Percentiles rank a stretch among this genome's conserved stretches.
These are phyloP conservation scores for Calophaca sinica DNA, from an alignment of 306 rosid species.

Conservation along the genomic window DNA sequence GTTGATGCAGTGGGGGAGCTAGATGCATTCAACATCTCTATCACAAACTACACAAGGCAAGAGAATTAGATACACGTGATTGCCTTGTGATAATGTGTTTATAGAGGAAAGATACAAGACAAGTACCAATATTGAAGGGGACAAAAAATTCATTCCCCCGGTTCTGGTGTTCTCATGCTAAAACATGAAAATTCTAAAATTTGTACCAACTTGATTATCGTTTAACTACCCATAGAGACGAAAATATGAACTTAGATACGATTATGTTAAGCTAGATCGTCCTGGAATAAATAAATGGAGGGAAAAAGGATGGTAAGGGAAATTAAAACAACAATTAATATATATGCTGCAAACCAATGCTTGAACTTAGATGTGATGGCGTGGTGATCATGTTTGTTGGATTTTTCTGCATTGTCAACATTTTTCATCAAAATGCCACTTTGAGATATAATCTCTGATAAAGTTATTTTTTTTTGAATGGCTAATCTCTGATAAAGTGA, in stretches of 20 bases:
- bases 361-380: constrained; percentile 8
- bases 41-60: neutral
- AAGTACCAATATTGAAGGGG: neutral
- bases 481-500: too few relatives aligned
- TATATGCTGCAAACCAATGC: too few relatives aligned
- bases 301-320: neutral
- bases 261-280: neutral
- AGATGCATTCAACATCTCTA: constrained; percentile 19
- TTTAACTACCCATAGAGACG: neutral
- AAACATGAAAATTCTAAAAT: neutral
- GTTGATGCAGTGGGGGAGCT: too few relatives aligned
- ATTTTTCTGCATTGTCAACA: constrained; percentile 1
- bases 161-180: neutral
- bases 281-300: neutral
- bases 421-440: neutral
- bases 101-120: neutral
- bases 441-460: constrained; percentile 7
- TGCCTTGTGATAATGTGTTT: neutral
- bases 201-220: neutral
- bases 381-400: neutral
- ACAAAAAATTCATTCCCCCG: too few relatives aligned
- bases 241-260: neutral
- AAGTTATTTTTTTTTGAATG: too few relatives aligned
- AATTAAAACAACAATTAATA: too few relatives aligned
- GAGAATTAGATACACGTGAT: neutral